These are phyloP conservation scores for Fusarium acutatum DNA, from an alignment of 2,329 filamentous ascomycete species.

Conservation along the genomic window DNA sequence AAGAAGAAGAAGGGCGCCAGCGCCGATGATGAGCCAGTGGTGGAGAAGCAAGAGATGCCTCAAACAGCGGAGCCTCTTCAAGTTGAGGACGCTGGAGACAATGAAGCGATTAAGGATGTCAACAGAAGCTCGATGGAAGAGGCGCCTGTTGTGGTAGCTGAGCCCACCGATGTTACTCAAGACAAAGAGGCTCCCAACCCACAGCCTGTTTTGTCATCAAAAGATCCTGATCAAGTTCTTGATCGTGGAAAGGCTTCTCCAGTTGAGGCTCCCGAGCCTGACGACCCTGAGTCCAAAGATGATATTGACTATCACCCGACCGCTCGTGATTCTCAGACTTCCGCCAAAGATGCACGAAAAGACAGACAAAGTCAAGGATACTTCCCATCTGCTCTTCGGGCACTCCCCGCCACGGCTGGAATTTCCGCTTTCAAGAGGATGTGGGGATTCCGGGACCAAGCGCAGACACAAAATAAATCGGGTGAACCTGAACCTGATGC, in stretches of 20 bases:
- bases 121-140: neutral
- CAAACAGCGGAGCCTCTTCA: neutral
- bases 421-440: constrained; percentile 32
- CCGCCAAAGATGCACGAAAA: constrained; percentile 10
- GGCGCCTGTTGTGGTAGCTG: neutral
- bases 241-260: constrained; percentile 3
- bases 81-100: neutral
- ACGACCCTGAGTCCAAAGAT: constrained; percentile 13
- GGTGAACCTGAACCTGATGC: neutral
- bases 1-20: constrained; percentile 41
- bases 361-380: constrained; percentile 24
- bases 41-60: constrained; percentile 12
- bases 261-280: neutral
- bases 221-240: neutral
- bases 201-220: neutral
- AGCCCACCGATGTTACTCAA: neutral
- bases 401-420: constrained; percentile 26
- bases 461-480: neutral
- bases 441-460: constrained; percentile 30
- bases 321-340: neutral
- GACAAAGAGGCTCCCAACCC: neutral
- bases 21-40: constrained; percentile 9
- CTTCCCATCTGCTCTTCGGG: constrained; percentile 35
- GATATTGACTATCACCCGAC: constrained; percentile 11
- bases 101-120: neutral